Percentiles rank a stretch among this genome's conserved stretches.
These are phyloP conservation scores for Gynandropsis gynandra DNA, from an alignment of 345 rosid species.

Conservation along the genomic window DNA sequence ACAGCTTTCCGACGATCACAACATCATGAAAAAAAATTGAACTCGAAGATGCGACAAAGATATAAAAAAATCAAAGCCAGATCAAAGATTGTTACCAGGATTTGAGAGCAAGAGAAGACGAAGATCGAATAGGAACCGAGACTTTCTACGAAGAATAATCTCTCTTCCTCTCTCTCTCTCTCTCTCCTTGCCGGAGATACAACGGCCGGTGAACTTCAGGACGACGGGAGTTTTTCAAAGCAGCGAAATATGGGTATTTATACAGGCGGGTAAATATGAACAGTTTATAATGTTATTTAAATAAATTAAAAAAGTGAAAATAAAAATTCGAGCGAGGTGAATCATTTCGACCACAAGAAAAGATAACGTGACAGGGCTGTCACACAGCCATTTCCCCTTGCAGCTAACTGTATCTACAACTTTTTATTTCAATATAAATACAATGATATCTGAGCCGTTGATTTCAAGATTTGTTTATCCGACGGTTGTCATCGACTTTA, in stretches of 20 bases:
- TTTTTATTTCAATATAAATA: no score
- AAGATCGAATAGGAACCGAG: conserved; percentile 16
- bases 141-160: conserved; percentile 8
- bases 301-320: conserved; percentile 1
- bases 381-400: conserved; percentile 35
- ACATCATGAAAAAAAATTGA: conserved; percentile 9
- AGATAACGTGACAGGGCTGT: conserved; percentile 38
- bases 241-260: conserved; percentile 18
- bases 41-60: conserved; percentile 22
- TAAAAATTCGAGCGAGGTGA: conserved; percentile 19
- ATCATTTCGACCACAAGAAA: conserved; percentile 33
- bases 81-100: conserved; percentile 22
- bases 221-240: no score
- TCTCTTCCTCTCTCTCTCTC: no score
- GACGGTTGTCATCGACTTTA: no score
- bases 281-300: conserved; percentile 17
- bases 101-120: no score
- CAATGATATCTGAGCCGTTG: no score
- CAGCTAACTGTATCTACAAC: no score
- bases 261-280: conserved; percentile 32
- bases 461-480: no score
- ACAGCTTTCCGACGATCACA: no score
- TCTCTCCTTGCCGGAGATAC: conserved; percentile 27
- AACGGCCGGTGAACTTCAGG: no score
- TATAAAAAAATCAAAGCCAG: conserved; percentile 14